Evolutionary conservation across 441 rosid genomes (phyloP), one percentile per base, ranked within the genome.

Genomic region (Gossypium trilobum): DNA sequence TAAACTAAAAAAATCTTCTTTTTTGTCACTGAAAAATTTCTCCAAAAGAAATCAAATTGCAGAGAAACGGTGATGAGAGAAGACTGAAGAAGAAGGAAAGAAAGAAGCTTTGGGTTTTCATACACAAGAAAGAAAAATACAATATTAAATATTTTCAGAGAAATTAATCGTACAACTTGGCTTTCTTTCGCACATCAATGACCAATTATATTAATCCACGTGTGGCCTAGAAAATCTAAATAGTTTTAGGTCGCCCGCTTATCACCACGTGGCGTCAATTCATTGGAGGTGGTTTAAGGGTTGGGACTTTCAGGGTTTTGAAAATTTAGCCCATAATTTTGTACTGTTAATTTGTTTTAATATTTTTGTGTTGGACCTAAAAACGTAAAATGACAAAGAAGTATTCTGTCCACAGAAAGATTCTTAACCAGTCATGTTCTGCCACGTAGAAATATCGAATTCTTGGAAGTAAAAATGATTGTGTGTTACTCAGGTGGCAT

Each of bases 141-240:
- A 36, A 54, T 23, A 59, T 56, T 75, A 69, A 74, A 75, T 66
- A 73, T 69, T 70, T 27, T 17, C n/a, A 16, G 77, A 65, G 66
- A 36, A 0, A 19, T 14, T 71, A 67, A 1, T 3, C 19, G 5
- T 0, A 51, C 73, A 2, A 0, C 0, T 1, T 20, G 0, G 7
- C 62, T 19, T 61, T 13, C 39, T 48, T 4, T 9, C 3, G 11
- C 5, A 11, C 5, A 50, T 6, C 52, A 77, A 66, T 0, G 73
- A 14, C 85, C 55, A 78, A 56, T 77, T 5, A 58, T 0, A 17
- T 48, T 1, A 0, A 0, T 33, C 54, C 85, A 78, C 77, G 75
- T 64, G 48, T 1, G 6, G 3, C 23, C 2, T 14, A 9, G 2
- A 3, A 16, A 16, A 17, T 4, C 16, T 27, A 27, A 14, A 50